phyloP scores from a whole-genome alignment of 1,284 basidiomycete genomes.

The Pseudozyma thailandica region DNA sequence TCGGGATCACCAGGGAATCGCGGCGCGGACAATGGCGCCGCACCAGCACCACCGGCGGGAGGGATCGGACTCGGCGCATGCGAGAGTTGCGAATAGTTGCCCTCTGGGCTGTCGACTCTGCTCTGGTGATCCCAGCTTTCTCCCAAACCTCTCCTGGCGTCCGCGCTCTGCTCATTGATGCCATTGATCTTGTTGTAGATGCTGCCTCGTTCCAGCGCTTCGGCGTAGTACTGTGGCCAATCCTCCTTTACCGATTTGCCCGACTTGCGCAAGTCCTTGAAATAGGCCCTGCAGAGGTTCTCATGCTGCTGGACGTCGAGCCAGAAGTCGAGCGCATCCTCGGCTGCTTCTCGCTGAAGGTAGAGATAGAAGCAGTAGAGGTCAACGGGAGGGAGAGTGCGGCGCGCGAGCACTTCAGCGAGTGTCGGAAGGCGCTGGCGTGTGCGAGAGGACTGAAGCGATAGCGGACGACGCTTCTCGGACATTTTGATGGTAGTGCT shows the following conservation, averaged over 20 bases:
- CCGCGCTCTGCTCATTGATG: slow-evolving; percentile 68
- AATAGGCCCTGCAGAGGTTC: slow-evolving; percentile 96
- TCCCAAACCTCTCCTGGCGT: slow-evolving; percentile 17
- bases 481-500: slow-evolving; percentile 21
- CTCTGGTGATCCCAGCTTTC: slow-evolving; percentile 43
- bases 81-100: slow-evolving; percentile 32
- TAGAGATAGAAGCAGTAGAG: slow-evolving; percentile 90
- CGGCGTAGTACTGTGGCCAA: slow-evolving; percentile 92
- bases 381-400: slow-evolving; percentile 91
- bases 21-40: slow-evolving; percentile 39
- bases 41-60: slow-evolving; percentile 4
- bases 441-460: slow-evolving; percentile 50
- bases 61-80: slow-evolving; percentile 28
- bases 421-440: slow-evolving; percentile 68
- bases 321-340: slow-evolving; percentile 98
- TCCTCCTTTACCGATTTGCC: slow-evolving; percentile 90
- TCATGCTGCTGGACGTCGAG: slow-evolving; percentile 99
- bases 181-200: slow-evolving; percentile 92
- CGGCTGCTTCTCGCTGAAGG: slow-evolving; percentile 83
- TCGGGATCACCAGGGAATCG: slow-evolving; percentile 65
- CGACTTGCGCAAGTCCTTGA: slow-evolving; percentile 95
- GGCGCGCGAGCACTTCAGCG: slow-evolving; percentile 66
- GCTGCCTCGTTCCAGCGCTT: slow-evolving; percentile 77
- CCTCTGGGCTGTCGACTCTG: slow-evolving; percentile 41
- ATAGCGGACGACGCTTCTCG: slow-evolving; percentile 39